Evolutionary conservation across 2,329 filamentous ascomycete genomes (phyloP), one percentile per base, ranked within the genome.

Genomic region (Ceratocystis huliohia): DNA sequence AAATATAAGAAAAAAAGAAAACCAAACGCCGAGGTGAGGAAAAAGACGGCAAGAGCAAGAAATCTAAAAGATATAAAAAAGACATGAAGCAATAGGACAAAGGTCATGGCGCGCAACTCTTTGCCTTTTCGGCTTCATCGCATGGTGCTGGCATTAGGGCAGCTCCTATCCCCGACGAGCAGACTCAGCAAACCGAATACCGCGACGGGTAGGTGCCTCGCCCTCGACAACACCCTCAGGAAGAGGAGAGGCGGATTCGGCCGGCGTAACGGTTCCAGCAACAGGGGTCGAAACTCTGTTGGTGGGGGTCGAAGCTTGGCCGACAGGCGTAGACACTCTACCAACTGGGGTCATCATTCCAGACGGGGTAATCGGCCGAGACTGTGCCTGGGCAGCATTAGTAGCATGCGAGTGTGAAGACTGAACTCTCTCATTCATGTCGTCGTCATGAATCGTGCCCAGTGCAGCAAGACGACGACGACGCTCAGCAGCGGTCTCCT

Each of bases 401-500:
- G 56, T 30, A 2, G 15, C 17, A 4, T 20, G 71, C 89, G 82
- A 65, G n/a, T 59, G 71, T 89, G 82, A 65, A 89, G 80, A 57
- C 87, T 81, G 67, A 86, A 80, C 74, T 92, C 89, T 91, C 75
- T 92, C 89, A 46, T 77, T 79, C 59, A 78, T 80, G 20, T 77
- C 78, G 0, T 73, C 75, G 1, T 73, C 74, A 6, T 74, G 72
- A 17, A 77, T 75, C 68, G 88, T 78, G 8, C 88, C 88, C 1
- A 93, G 76, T 0, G 89, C 89, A 0, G 88, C 88, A 71, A 91
- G 84, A 71, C 89, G 82, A 65, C 89, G 80, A 50, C 88, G 81
- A 66, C 87, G 80, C 74, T 93, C 89, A 0, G 88, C 89, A 0
- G 88, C 86, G 0, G 88, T 91, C 75, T 92, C 89, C 44, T 77